These are phyloP conservation scores for Coemansia erecta DNA, from an alignment of 192 early-diverging fungal genomes.

Conservation along the genomic window DNA sequence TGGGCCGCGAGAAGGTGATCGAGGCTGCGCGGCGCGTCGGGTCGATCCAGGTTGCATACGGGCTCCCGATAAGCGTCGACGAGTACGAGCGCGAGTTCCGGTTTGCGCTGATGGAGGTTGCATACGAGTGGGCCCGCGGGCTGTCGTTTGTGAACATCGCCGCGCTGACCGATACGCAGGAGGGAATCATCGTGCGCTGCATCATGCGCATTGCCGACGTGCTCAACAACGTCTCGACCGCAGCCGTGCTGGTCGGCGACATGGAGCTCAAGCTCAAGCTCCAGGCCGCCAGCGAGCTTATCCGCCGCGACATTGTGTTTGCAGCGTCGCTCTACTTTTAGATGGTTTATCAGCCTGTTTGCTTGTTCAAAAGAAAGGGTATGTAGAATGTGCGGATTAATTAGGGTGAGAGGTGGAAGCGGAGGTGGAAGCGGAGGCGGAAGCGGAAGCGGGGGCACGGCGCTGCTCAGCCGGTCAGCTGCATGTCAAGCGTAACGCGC, in stretches of 20 bases:
- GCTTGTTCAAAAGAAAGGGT: too few relatives aligned
- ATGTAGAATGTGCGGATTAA: too few relatives aligned
- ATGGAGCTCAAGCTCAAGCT: conserved; percentile 85
- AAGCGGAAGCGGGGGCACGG: too few relatives aligned
- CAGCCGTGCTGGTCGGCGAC: conserved; percentile 88
- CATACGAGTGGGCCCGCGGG: conserved; percentile 97
- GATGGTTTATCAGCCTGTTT: background rate
- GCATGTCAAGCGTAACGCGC: conserved; percentile 60
- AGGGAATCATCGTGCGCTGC: conserved; percentile 92
- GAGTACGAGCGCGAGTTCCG: conserved; percentile 59
- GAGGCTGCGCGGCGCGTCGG: conserved; percentile 69
- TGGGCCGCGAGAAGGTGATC: conserved; percentile 63
- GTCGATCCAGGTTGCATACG: conserved; percentile 68
- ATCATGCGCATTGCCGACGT: conserved; percentile 94
- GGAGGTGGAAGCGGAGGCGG: too few relatives aligned
- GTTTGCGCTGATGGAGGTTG: conserved; percentile 92
- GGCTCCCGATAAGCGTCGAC: conserved; percentile 55
- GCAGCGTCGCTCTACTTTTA: conserved; percentile 80
- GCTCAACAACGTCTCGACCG: conserved; percentile 80
- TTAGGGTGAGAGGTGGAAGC: too few relatives aligned
- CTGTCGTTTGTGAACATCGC: conserved; percentile 90
- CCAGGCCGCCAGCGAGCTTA: conserved; percentile 80
- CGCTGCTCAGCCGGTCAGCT: conserved; percentile 45
- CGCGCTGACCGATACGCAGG: conserved; percentile 88
- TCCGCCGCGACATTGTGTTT: conserved; percentile 96